A percentile compares a stretch with the other conserved stretches of the same genome.
Evolutionary conservation across 352 stramenopile genomes (phyloP).

Genomic region (Blastocystis sp.): DNA sequence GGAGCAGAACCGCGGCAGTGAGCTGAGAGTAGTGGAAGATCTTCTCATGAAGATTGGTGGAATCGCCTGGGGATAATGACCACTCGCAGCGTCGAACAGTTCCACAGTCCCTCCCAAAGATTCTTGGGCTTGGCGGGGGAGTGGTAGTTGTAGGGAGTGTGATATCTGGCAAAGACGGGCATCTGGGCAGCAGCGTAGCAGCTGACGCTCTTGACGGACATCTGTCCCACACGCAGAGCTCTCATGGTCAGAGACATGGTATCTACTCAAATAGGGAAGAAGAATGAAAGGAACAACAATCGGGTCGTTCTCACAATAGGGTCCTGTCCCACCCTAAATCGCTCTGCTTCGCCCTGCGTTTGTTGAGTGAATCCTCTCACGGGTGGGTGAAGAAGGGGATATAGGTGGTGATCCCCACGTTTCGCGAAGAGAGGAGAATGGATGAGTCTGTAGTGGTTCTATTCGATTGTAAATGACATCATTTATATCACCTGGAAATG

Average conservation of each 20-base stretch:
- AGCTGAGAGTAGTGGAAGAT: constrained; percentile 69
- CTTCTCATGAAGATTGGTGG: constrained; percentile 68
- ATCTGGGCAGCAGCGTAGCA: constrained; percentile 51
- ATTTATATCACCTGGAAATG: no score
- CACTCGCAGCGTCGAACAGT: background rate
- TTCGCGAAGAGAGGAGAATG: no score
- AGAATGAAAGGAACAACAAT: constrained; percentile 14
- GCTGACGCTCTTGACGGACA: constrained; percentile 58
- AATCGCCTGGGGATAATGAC: constrained; percentile 31
- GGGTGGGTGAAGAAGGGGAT: no score
- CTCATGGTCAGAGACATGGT: constrained; percentile 69
- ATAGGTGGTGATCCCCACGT: no score
- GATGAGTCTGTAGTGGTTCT: no score
- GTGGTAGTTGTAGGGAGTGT: constrained; percentile 69
- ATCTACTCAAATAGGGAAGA: constrained; percentile 45
- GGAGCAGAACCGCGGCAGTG: constrained; percentile 35
- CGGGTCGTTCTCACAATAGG: no score
- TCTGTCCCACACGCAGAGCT: constrained; percentile 66
- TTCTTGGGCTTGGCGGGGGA: constrained; percentile 62
- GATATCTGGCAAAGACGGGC: constrained; percentile 64
- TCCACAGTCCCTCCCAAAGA: constrained; percentile 69
- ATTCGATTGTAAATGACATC: no score
- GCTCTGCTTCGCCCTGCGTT: no score
- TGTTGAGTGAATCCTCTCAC: no score
- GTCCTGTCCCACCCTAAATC: no score